Evolutionary conservation across 140 eudicot species (phyloP).

Genomic region (Flaveria floridana): DNA sequence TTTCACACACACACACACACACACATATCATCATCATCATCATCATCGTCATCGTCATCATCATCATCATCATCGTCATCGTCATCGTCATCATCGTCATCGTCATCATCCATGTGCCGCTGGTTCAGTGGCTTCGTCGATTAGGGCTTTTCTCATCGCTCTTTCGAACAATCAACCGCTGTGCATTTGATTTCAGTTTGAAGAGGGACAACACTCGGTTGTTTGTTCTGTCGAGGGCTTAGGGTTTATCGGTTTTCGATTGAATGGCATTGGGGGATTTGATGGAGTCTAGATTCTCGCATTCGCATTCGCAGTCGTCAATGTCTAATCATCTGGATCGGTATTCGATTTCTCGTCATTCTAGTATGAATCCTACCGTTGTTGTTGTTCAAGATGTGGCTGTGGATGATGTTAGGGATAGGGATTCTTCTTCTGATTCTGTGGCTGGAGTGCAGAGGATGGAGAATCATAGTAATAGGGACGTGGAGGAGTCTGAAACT

Average conservation of each 20-base stretch:
- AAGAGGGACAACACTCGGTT: neutral
- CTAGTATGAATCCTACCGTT: constrained; percentile 21
- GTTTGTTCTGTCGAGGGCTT: constrained; percentile 26
- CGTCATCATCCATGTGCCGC: constrained; percentile 50
- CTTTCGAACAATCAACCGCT: constrained; percentile 3
- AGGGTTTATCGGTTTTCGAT: constrained; percentile 19
- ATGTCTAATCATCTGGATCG: constrained; percentile 46
- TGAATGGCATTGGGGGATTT: constrained; percentile 99
- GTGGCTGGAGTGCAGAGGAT: constrained; percentile 34
- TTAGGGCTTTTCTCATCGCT: constrained; percentile 20
- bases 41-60: no score
- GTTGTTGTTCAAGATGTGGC: constrained; percentile 35
- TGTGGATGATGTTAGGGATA: constrained; percentile 38
- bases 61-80: no score
- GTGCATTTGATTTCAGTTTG: neutral
- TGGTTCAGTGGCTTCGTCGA: constrained; percentile 68
- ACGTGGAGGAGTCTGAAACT: constrained; percentile 47
- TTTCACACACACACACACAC: constrained; percentile 4
- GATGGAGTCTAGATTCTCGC: constrained; percentile 74
- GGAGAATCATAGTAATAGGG: constrained; percentile 32
- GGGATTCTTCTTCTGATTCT: constrained; percentile 32
- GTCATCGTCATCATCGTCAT: no score
- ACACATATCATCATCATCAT: no score
- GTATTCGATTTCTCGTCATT: constrained; percentile 33
- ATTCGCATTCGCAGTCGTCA: constrained; percentile 53